These are phyloP conservation scores for Albifimbria verrucaria DNA, from an alignment of 2,329 filamentous ascomycete species.

Conservation along the genomic window DNA sequence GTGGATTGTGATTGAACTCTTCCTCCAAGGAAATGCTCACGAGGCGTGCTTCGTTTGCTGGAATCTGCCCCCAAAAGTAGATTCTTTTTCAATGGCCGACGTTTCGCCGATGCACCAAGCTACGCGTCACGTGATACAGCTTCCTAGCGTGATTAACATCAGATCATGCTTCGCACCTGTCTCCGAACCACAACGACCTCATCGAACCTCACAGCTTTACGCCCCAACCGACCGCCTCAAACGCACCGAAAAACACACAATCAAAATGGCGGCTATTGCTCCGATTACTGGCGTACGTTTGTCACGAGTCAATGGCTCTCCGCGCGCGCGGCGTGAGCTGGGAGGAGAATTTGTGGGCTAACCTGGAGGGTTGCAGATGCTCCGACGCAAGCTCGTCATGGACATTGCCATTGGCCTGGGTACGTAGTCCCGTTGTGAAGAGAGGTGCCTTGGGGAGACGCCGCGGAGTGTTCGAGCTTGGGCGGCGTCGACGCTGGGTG, in stretches of 20 bases:
- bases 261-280: constrained; percentile 49
- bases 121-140: constrained; percentile 12
- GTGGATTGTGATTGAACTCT: constrained; percentile 1
- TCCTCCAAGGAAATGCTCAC: not conserved
- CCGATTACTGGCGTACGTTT: constrained; percentile 59
- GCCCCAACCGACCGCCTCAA: constrained; percentile 16
- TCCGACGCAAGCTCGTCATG: constrained; percentile 55
- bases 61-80: constrained; percentile 8
- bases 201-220: constrained; percentile 18
- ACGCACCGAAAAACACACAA: constrained; percentile 18
- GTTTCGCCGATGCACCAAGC: constrained; percentile 19
- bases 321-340: constrained; percentile 7
- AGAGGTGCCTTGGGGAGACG: constrained; percentile 1
- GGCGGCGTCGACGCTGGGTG: not conserved
- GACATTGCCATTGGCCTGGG: constrained; percentile 55
- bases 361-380: constrained; percentile 45
- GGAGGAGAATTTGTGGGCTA: constrained; percentile 28
- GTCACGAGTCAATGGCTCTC: constrained; percentile 26
- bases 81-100: constrained; percentile 23
- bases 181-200: too few species aligned
- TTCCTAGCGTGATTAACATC: constrained; percentile 32
- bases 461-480: not conserved
- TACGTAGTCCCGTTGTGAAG: constrained; percentile 34
- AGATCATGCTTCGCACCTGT: constrained; percentile 19
- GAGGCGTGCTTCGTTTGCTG: constrained; percentile 6